Evolutionary conservation across 2,329 filamentous ascomycete genomes (phyloP).

Genomic region (Aspergillus fischeri): DNA sequence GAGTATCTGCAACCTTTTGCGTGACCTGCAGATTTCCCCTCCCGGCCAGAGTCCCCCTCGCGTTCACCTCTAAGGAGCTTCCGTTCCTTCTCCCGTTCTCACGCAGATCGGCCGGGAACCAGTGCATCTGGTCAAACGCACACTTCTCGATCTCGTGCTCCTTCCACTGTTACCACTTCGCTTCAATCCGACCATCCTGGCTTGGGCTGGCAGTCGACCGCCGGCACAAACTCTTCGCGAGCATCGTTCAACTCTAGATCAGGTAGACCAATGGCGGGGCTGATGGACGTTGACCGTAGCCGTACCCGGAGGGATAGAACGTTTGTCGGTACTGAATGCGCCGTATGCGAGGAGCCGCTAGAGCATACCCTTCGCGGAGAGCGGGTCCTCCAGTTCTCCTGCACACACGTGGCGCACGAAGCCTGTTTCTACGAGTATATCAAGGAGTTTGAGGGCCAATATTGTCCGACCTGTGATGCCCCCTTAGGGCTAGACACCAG

Average conservation of each 20-base stretch:
- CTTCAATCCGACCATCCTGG: slow-evolving; percentile 16
- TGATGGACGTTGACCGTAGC: slow-evolving; percentile 71
- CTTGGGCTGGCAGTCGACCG: slow-evolving; percentile 13
- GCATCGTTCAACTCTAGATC: slow-evolving; percentile 36
- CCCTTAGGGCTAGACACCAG: slow-evolving; percentile 89
- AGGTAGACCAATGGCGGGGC: slow-evolving; percentile 53
- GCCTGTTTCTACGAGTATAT: slow-evolving; percentile 99
- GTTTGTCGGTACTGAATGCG: slow-evolving; percentile 91
- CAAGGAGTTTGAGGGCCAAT: slow-evolving; percentile 87
- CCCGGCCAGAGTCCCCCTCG: slow-evolving; percentile 28
- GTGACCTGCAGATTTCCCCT: slow-evolving; percentile 24
- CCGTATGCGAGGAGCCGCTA: slow-evolving; percentile 92
- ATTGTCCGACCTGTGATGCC: slow-evolving; percentile 89
- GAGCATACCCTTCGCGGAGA: slow-evolving; percentile 94
- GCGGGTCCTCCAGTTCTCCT: slow-evolving; percentile 91
- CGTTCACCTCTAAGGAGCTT: slow-evolving; percentile 30
- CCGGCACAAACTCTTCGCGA: slow-evolving; percentile 30
- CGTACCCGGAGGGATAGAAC: slow-evolving; percentile 84
- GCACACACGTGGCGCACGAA: slow-evolving; percentile 94
- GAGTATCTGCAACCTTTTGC: slow-evolving; percentile 1
- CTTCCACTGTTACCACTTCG: slow-evolving; percentile 21
- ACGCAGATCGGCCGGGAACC: slow-evolving; percentile 27
- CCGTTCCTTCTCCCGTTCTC: slow-evolving; percentile 26
- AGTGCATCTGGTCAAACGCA: slow-evolving; percentile 26
- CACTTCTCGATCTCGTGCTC: slow-evolving; percentile 20